phyloP scores from a whole-genome alignment of 495 filamentous ascomycete genomes.

The Neurospora sp. region DNA sequence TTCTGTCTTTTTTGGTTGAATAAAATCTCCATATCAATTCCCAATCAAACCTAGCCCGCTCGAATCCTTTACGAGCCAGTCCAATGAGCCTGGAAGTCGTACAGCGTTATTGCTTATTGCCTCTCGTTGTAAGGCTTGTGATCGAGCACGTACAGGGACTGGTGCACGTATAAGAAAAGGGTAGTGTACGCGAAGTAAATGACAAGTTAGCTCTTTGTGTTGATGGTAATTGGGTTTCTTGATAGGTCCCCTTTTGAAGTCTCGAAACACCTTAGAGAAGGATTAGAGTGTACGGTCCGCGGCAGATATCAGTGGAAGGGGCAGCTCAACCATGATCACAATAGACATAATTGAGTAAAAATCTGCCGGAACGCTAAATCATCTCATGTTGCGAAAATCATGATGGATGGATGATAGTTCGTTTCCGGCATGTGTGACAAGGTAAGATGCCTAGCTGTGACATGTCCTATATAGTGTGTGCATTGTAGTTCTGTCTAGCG shows the following conservation, averaged over 20 bases:
- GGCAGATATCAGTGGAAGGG: background rate
- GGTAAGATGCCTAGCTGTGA: too few species aligned
- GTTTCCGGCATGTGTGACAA: background rate
- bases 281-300: background rate
- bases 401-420: background rate
- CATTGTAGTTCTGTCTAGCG: too few species aligned
- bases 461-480: too few species aligned
- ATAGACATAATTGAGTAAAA: background rate
- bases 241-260: background rate
- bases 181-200: too few species aligned
- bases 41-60: too few species aligned
- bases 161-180: too few species aligned
- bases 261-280: background rate
- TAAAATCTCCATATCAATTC: background rate
- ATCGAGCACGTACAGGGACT: too few species aligned
- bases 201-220: background rate
- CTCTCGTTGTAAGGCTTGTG: background rate
- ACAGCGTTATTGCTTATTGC: background rate
- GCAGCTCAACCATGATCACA: background rate
- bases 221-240: background rate
- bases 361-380: background rate
- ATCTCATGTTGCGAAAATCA: background rate
- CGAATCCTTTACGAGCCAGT: background rate
- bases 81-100: background rate
- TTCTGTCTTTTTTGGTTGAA: background rate